Percentiles rank a stretch among this genome's conserved stretches.
Evolutionary conservation across 192 early-diverging fungal genomes (phyloP).

Genomic region (Backusella liffmaniae): DNA sequence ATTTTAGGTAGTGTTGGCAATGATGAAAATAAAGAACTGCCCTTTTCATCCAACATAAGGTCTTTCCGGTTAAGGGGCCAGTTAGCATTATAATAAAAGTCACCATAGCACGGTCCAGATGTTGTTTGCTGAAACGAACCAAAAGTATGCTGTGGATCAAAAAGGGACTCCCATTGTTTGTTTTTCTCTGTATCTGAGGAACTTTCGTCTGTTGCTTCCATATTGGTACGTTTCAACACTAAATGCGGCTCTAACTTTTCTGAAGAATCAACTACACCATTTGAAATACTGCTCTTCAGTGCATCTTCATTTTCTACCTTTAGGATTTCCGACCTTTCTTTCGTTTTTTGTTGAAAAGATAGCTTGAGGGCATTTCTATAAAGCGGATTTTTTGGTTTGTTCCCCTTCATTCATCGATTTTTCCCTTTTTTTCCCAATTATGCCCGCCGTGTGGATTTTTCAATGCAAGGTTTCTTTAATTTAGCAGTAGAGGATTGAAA

Average conservation of each 20-base stretch:
- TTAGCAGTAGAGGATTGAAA: neutral
- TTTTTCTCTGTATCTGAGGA: constrained; percentile 5
- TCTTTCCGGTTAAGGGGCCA: neutral
- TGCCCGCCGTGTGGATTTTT: neutral
- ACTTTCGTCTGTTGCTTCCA: neutral
- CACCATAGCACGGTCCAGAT: neutral
- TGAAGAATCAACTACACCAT: neutral
- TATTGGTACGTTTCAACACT: neutral
- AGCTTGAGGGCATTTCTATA: constrained; percentile 1
- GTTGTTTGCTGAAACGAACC: neutral
- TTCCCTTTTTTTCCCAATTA: neutral
- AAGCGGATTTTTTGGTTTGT: neutral
- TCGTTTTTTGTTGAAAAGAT: neutral
- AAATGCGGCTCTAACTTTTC: neutral
- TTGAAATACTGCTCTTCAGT: neutral
- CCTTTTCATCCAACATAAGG: neutral
- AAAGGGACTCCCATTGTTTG: constrained; percentile 22
- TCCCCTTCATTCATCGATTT: constrained; percentile 10
- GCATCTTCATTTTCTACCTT: neutral
- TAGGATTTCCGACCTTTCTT: neutral
- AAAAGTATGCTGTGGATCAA: constrained; percentile 28
- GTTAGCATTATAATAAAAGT: neutral
- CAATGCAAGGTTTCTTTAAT: neutral
- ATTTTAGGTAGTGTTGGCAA: constrained; percentile 14
- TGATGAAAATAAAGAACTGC: neutral